Evolutionary conservation across 192 early-diverging fungal species (phyloP).

Genomic region (Podila clonocystis): DNA sequence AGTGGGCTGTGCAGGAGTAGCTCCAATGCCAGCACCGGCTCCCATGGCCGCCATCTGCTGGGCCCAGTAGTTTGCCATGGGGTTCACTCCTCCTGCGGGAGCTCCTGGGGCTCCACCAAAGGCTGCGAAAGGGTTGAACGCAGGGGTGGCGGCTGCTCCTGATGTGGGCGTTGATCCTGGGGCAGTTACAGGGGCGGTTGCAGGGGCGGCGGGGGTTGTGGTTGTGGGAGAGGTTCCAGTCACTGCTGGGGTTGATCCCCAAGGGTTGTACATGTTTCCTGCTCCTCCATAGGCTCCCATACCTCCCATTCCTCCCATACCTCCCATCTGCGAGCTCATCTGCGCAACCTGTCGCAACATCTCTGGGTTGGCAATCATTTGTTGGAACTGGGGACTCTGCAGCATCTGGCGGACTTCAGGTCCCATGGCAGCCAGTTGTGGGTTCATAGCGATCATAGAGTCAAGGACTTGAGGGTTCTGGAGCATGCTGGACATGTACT

Average conservation of each 20-base stretch:
- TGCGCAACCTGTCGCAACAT: slow-evolving; percentile 76
- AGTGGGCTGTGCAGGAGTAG: slow-evolving; percentile 42
- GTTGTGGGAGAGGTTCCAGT: slow-evolving; percentile 54
- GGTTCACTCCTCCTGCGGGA: slow-evolving; percentile 40
- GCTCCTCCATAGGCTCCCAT: slow-evolving; percentile 27
- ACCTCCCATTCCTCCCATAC: slow-evolving; percentile 23
- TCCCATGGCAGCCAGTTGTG: slow-evolving; percentile 80
- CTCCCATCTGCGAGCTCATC: slow-evolving; percentile 63
- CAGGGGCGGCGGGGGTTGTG: slow-evolving; percentile 9
- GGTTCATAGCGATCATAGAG: slow-evolving; percentile 84
- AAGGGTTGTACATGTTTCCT: slow-evolving; percentile 35
- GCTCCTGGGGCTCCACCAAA: slow-evolving; percentile 24
- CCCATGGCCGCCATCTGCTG: slow-evolving; percentile 53
- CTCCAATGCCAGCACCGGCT: slow-evolving; percentile 40
- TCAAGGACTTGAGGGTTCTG: slow-evolving; percentile 90
- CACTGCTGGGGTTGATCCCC: slow-evolving; percentile 30
- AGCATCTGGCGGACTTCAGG: slow-evolving; percentile 91
- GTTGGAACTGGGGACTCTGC: slow-evolving; percentile 77
- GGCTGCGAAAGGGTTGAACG: slow-evolving; percentile 47
- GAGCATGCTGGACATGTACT: slow-evolving; percentile 83
- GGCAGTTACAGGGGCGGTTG: slow-evolving; percentile 11
- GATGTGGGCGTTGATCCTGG: slow-evolving; percentile 20
- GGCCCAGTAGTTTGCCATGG: slow-evolving; percentile 51
- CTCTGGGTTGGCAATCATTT: slow-evolving; percentile 90
- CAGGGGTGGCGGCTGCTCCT: slow-evolving; percentile 26